Evolutionary conservation across 2,329 filamentous ascomycete species (phyloP), one percentile per base, ranked within the genome.

Genomic region (Westerdykella ornata): DNA sequence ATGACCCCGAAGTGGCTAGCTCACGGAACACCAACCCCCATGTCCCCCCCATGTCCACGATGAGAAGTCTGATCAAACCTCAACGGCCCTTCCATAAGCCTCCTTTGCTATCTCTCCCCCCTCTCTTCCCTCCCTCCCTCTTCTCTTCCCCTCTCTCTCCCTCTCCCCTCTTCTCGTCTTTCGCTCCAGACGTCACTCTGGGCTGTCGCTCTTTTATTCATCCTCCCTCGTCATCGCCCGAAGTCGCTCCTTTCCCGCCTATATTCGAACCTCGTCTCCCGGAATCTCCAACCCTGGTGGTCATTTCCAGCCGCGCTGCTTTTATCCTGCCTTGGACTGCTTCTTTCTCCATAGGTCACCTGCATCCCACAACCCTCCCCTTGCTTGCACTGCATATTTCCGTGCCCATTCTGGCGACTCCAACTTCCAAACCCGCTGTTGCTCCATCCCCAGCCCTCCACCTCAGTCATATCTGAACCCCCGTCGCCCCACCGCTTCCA

Each of bases 361-460:
- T 50, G 56, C 52, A 32, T 46, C 37, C 22, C 31, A n/a, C 43
- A 32, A 40, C 46, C 48, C 47, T 51, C 50, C 56, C 59, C 59
- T 60, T 63, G 60, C 60, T 47, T 61, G 18, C 38, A 30, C 37
- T 47, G 46, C 53, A 55, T 49, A 58, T 60, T 63, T 53, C 57
- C 52, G 40, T 52, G 41, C 45, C 49, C 43, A 45, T 45, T 55
- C 51, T 53, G 52, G 47, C 48, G 43, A 28, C 38, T 43, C 45
- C 39, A 33, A 39, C 37, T 26, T 39, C 50, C 53, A 36, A 48
- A 52, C 49, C 40, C 53, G 50, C 50, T 46, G 50, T 42, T 38
- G 35, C 44, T 20, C n/a, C 22, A 39, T 29, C 45, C n/a, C 41
- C 36, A 11, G 30, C 39, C 39, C 45, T 46, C 52, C 53, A 45